These are phyloP conservation scores for Bothriochloa decipiens DNA, from an alignment of 176 grass and related monocot species.

Conservation along the genomic window DNA sequence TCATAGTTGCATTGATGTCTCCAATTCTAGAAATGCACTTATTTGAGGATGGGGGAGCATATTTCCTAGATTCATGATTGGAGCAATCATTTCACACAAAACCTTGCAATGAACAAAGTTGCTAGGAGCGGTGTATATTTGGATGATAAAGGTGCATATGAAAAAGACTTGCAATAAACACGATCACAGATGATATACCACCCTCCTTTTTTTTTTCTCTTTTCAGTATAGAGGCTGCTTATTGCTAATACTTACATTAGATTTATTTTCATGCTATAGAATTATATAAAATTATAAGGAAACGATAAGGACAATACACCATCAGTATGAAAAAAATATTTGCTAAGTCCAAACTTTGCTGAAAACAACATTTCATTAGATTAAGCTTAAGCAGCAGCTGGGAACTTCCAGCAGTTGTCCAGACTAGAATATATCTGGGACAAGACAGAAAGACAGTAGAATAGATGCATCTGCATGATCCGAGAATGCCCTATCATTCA, in stretches of 20 bases:
- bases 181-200: slow-evolving; percentile 1
- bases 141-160: slow-evolving; percentile 7
- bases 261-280: slow-evolving; percentile 3
- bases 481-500: slow-evolving; percentile 37
- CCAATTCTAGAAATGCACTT: background rate
- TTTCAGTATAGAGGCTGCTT: slow-evolving; percentile 8
- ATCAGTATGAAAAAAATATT: slow-evolving; percentile 17
- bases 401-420: slow-evolving; percentile 9
- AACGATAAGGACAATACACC: slow-evolving; percentile 2
- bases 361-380: slow-evolving; percentile 29
- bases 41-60: background rate
- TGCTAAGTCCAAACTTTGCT: slow-evolving; percentile 12
- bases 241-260: background rate
- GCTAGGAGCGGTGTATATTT: slow-evolving; percentile 9
- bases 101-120: slow-evolving; percentile 23
- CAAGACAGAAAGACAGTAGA: slow-evolving; percentile 34
- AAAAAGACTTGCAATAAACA: background rate
- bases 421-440: slow-evolving; percentile 38
- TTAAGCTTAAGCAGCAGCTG: slow-evolving; percentile 26
- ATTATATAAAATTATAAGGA: slow-evolving; percentile 15
- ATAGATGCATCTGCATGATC: slow-evolving; percentile 42
- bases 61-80: slow-evolving; percentile 46
- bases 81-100: slow-evolving; percentile 45
- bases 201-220: background rate
- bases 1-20: background rate